Evolutionary conservation across 2,329 filamentous ascomycete genomes (phyloP), one percentile per base, ranked within the genome.

Genomic region (Monosporascus sp.): DNA sequence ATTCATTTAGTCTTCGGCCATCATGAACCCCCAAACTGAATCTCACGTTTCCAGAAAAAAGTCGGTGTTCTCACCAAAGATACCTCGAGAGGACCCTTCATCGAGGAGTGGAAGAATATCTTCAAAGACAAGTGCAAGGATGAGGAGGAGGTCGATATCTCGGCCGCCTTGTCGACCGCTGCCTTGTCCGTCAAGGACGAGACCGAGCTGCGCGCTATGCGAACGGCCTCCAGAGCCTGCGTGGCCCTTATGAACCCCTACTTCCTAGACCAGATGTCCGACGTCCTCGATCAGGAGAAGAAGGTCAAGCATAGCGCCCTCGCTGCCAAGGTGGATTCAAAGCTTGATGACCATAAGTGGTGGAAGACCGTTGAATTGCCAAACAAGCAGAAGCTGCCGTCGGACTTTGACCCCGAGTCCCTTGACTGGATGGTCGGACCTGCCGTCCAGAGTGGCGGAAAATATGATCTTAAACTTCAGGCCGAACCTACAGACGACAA

Each of bases 211-310:
- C 89, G 93, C 60, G 87, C 90, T 11, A 97, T 99, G 81, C 86
- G 95, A 66, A 95, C 93, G 61, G 91, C 93, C 5, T 94, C 94
- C 51, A 89, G 94, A 67, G 93, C 94, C 47, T 97, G 92, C 62
- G 93, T 95, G 60, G 92, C 91, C 54, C 78, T 97, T 55, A 95
- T 97, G 86, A 90, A 90, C 49, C 90, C 93, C 54, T 99, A 94
- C 72, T 97, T 97, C 70, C 86, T 99, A 60, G 94, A 99, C 67
- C 92, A 97, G 70, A 97, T 99, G 92, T 96, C 93, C 49, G 88
- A 89, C 62, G 88, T 97, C 50, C 83, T 99, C 55, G 94, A 99
- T 66, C 88, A 92, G 61, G 95, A 97, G 71, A 97, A 96, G 78
- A 96, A 96, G 68, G 90, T 97, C 67, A 94, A 91, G 58, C 94